phyloP scores from a whole-genome alignment of 1,139 yeast species.

The Pichiaceae sp. region DNA sequence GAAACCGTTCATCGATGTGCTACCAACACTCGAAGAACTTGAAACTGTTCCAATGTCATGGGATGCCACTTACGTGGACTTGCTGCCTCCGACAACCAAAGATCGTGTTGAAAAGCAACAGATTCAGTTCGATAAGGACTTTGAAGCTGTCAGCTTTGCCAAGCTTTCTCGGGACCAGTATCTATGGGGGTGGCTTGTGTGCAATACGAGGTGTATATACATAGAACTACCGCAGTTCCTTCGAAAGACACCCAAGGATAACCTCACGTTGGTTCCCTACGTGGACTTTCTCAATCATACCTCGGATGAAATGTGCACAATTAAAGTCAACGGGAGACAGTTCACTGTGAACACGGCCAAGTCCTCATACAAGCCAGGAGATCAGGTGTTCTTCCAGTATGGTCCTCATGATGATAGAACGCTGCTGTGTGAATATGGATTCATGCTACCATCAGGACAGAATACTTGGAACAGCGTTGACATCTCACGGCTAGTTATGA shows the following conservation, averaged over 20 bases:
- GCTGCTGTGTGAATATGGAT: constrained; percentile 81
- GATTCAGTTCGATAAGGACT: constrained; percentile 33
- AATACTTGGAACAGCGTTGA: constrained; percentile 73
- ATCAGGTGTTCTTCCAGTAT: constrained; percentile 66
- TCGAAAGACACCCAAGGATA: constrained; percentile 1
- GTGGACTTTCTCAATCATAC: constrained; percentile 86
- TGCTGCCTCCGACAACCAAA: constrained; percentile 34
- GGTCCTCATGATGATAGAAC: constrained; percentile 87
- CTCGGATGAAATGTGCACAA: constrained; percentile 38
- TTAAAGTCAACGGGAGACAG: constrained; percentile 32
- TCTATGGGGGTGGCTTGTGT: constrained; percentile 75
- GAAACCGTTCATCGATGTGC: constrained; percentile 53
- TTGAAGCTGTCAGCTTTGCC: constrained; percentile 18
- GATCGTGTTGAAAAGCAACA: constrained; percentile 30
- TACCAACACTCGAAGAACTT: constrained; percentile 48
- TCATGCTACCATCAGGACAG: constrained; percentile 33
- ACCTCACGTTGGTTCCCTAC: constrained; percentile 66
- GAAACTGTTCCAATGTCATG: constrained; percentile 48
- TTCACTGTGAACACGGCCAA: constrained; percentile 35
- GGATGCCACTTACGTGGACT: constrained; percentile 22
- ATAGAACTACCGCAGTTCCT: constrained; percentile 52
- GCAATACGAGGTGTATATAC: constrained; percentile 86
- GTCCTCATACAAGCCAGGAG: constrained; percentile 30
- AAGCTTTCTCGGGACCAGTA: constrained; percentile 23
- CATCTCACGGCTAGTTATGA: constrained; percentile 35